Percentiles rank a stretch among this genome's conserved stretches.
Evolutionary conservation across 1,284 basidiomycete genomes (phyloP).

Genomic region (Anthracocystis setariae): DNA sequence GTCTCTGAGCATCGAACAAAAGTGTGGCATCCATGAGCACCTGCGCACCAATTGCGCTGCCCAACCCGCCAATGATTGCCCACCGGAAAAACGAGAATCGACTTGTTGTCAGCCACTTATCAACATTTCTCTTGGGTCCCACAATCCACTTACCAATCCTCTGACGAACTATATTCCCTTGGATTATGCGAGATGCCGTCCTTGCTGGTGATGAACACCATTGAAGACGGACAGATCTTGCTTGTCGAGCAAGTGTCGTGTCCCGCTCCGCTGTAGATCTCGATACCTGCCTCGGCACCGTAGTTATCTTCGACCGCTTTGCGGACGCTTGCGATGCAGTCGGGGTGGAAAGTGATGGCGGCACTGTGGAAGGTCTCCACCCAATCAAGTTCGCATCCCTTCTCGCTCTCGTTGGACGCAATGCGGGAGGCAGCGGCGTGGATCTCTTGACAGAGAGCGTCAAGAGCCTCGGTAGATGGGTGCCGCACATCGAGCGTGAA

Average conservation of each 20-base stretch:
- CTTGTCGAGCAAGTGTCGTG: slow-evolving; percentile 50
- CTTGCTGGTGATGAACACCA: slow-evolving; percentile 47
- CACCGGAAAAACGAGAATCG: neutral
- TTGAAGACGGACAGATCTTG: slow-evolving; percentile 41
- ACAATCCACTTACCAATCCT: slow-evolving; percentile 37
- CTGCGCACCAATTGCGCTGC: slow-evolving; percentile 42
- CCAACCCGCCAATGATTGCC: neutral
- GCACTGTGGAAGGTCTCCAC: slow-evolving; percentile 36
- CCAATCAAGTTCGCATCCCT: slow-evolving; percentile 39
- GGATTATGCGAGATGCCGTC: slow-evolving; percentile 48
- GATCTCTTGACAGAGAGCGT: slow-evolving; percentile 26
- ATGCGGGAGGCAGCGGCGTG: slow-evolving; percentile 20
- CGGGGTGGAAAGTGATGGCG: slow-evolving; percentile 39
- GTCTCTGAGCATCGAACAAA: slow-evolving; percentile 34
- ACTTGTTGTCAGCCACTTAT: neutral
- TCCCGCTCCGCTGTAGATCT: slow-evolving; percentile 46
- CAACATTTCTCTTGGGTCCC: neutral
- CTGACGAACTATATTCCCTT: slow-evolving; percentile 31
- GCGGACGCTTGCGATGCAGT: slow-evolving; percentile 36
- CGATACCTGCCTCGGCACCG: slow-evolving; percentile 21
- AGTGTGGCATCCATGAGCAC: slow-evolving; percentile 47
- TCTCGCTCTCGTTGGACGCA: slow-evolving; percentile 27
- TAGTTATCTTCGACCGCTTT: slow-evolving; percentile 32
- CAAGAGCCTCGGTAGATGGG: slow-evolving; percentile 24
- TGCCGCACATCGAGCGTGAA: slow-evolving; percentile 43